These are phyloP conservation scores for Cadophora malorum DNA, from an alignment of 2,329 filamentous ascomycete genomes.

Conservation along the genomic window DNA sequence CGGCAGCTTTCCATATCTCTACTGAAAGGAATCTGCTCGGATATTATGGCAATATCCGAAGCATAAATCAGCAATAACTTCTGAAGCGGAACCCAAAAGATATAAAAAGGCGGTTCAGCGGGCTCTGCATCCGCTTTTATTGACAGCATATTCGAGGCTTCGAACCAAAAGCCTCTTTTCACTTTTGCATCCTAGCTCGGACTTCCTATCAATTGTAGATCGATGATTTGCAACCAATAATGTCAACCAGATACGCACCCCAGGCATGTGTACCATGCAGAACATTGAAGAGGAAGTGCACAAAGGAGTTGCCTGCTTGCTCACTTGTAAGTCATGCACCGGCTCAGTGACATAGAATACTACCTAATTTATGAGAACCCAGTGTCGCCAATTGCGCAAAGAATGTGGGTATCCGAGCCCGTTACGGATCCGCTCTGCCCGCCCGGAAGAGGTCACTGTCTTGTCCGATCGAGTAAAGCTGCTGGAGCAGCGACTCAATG, in stretches of 20 bases:
- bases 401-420: neutral
- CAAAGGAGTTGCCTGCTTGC: constrained; percentile 3
- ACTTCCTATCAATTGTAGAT: neutral
- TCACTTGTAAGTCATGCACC: neutral
- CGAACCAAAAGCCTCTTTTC: neutral
- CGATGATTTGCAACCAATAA: neutral
- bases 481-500: neutral
- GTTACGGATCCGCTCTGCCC: neutral
- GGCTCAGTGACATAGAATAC: neutral
- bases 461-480: neutral
- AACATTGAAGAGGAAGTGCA: constrained; percentile 4
- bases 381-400: constrained; percentile 1
- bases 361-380: neutral
- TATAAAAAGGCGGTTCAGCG: neutral
- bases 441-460: neutral
- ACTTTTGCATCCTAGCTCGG: neutral
- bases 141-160: too few relatives aligned
- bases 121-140: neutral
- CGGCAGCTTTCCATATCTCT: too few relatives aligned
- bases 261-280: neutral
- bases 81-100: neutral
- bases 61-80: neutral
- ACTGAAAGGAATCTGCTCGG: neutral
- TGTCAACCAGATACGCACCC: neutral
- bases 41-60: neutral